Percentiles rank a stretch among this genome's conserved stretches.
Conservation (phyloP, 1,284 basidiomycete genomes). For the Ceratobasidium sp. region DNA sequence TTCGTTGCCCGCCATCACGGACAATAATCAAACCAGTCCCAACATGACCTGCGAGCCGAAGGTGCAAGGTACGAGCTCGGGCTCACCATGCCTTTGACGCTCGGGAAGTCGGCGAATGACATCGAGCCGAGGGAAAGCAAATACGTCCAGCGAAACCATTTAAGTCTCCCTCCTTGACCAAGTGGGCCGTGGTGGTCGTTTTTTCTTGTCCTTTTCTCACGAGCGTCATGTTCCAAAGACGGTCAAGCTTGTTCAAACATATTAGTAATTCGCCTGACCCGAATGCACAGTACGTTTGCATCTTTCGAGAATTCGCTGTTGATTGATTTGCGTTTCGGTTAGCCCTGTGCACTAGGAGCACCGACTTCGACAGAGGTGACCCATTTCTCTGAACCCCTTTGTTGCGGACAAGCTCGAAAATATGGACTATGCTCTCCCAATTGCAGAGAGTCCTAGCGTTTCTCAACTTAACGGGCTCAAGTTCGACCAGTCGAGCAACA, state of each 20-base stretch:
- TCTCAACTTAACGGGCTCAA: background rate
- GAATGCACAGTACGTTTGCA: background rate
- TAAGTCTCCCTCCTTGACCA: too few species aligned
- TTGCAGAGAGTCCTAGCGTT: background rate
- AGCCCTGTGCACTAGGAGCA: conserved; percentile 5
- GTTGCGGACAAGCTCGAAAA: background rate
- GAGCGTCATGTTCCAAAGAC: background rate
- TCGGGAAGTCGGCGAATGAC: too few species aligned
- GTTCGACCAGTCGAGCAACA: background rate
- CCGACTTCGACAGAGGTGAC: background rate
- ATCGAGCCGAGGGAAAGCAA: too few species aligned
- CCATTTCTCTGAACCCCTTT: conserved; percentile 8
- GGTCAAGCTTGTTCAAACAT: conserved; percentile 4
- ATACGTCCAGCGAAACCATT: too few species aligned
- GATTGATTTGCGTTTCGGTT: background rate
- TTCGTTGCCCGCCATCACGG: too few species aligned
- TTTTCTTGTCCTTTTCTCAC: too few species aligned
- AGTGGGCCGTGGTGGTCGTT: too few species aligned
- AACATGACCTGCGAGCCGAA: too few species aligned
- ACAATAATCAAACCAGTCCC: too few species aligned
- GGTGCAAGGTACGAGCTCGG: too few species aligned
- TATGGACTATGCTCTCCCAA: background rate
- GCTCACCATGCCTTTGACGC: too few species aligned
- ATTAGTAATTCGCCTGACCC: background rate
- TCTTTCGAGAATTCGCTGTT: too few species aligned